Evolutionary conservation across 805 yeast genomes (phyloP), one percentile per base, ranked within the genome.

Genomic region (Schwanniomyces yamadae): DNA sequence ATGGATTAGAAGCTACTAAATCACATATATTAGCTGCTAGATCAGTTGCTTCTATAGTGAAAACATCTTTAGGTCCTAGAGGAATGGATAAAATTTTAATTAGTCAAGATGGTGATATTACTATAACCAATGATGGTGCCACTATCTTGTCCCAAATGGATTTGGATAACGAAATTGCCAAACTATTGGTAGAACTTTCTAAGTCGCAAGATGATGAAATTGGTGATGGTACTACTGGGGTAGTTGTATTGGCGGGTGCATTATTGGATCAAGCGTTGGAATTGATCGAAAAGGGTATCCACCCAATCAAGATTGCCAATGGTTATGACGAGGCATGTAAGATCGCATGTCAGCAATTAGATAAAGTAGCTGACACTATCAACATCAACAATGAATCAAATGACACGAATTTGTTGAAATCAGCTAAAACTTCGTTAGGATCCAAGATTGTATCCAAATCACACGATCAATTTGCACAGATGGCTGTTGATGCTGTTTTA

Each of bases 211-310:
- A 91, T 62, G 96, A 93, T 59, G 98, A 91, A 66, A 88, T 91
- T 58, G 99, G 99, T 38, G 99, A 91, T 61, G 99, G 99, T 56
- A 93, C 99, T 19, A 93, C 99, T 4, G 98, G 98, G 57, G 99
- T 93, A 19, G 98, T 93, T 36, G 98, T 93, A 2, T 70, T 93
- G 34, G 98, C 99, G 1, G 85, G 96, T 48, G 95, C 98, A 2
- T 70, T 93, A 45, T 72, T 93, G 40, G 97, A 91, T 60, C 96
- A 93, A 66, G 97, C 99, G 3, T 65, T 84, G 38, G 97, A 89
- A 57, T 77, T 93, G 45, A 90, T 93, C 48, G 97, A 93, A 55
- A 88, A 86, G 68, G 98, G 98, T 39, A 90, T 93, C 45, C 99
- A 93, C 57, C 99, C 99, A 31, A 88, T 93, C 49, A 84, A 91